Base-by-base conservation (phyloP, 2,329 filamentous ascomycete species). In the Trichothecium sympodiale region DNA sequence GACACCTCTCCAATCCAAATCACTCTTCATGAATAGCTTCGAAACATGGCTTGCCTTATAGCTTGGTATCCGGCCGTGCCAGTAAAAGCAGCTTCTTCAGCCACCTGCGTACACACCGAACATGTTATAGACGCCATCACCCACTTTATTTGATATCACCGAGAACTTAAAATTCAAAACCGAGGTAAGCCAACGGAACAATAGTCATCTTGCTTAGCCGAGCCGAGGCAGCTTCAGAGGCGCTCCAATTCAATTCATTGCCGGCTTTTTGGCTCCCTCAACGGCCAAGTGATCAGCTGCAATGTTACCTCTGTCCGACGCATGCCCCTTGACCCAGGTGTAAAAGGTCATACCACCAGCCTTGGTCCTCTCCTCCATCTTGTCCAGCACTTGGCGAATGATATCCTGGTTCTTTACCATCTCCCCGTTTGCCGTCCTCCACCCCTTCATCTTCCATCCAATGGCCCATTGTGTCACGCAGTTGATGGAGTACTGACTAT, bases 241-340 rank as follows among this genome's bases (percentile, higher is more conserved):
- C 13, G n/a, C 10, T 13, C 5, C 35, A 23, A 10, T n/a, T 15
- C 10, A 20, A 8, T 13, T 10, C 23, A 15, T n/a, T 18, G 16
- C 31, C 18, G 23, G 26, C 49, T 55, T 54, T 33, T 46, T 55
- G 5, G 59, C 55, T 3, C 61, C 60, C 17, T 44, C 41, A 25
- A 85, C 80, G 2, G 88, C 88, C 41, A 95, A 62, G 41, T 57
- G 57, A 63, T 96, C 89, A 1, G 91, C 91, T 10, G 77, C 82
- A 31, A 76, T 67, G 50, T 96, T 96, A 2, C 89, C 88, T 4
- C 62, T 56, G 45, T 85, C 67, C 31, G 67, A 67, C 17, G 69
- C 70, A 54, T 98, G 91, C 0, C 87, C 91, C 59, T 94, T 94
- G 32, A 95, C 77, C 88, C 88, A 96, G 43, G 78, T 70, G 50